phyloP scores from a whole-genome alignment of 169 alveolate species.

The Perkinsus olseni region DNA sequence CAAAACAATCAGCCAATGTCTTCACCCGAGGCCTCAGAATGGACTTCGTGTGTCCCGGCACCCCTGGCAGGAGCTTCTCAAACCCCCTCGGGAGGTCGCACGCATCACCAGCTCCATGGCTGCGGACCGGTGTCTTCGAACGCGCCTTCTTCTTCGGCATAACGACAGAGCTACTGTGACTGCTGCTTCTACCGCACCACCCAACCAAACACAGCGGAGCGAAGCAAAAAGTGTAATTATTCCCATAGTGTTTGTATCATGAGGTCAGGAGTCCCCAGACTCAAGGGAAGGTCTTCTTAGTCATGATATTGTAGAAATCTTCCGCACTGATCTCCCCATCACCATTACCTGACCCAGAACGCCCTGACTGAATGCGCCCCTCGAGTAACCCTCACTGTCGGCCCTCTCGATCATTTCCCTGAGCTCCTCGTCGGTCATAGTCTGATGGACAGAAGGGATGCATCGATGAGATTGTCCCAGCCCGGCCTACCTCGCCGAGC shows the following conservation, averaged over 20 bases:
- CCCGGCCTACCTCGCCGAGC: slow-evolving; percentile 76
- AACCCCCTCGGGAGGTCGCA: neutral
- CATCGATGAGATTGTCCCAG: neutral
- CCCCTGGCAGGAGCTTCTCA: neutral
- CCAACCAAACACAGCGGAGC: neutral
- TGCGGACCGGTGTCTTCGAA: neutral
- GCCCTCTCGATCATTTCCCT: slow-evolving; percentile 98
- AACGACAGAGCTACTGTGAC: neutral
- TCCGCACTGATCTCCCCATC: slow-evolving; percentile 96
- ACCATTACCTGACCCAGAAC: slow-evolving; percentile 57
- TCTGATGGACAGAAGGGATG: slow-evolving; percentile 13
- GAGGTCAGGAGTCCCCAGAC: neutral
- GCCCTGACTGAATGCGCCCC: neutral
- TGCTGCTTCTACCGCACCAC: neutral
- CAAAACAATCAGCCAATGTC: neutral
- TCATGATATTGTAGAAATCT: slow-evolving; percentile 96
- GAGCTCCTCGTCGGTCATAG: slow-evolving; percentile 91
- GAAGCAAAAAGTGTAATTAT: no score
- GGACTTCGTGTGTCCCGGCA: neutral
- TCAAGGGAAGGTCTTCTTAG: slow-evolving; percentile 90
- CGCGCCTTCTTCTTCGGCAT: neutral
- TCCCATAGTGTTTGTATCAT: no score
- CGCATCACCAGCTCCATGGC: neutral
- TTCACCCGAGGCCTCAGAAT: neutral
- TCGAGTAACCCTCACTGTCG: slow-evolving; percentile 53